A percentile compares a stretch with the other conserved stretches of the same genome.
Conservation (phyloP, 163 green algal species). For the Dunaliella salina region DNA sequence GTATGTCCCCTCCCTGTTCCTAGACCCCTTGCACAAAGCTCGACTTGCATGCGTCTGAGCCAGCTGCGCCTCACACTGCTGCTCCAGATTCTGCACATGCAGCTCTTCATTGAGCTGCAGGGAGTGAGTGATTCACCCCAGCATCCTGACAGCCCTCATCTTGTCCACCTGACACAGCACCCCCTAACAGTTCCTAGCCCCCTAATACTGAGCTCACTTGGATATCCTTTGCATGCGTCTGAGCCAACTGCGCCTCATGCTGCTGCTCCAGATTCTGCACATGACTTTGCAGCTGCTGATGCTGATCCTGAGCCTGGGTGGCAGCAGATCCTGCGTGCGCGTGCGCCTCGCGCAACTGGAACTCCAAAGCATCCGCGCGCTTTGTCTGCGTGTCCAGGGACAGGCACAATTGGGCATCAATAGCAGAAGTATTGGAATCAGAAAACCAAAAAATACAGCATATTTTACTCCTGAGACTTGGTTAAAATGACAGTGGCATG, state of each 20-base stretch:
- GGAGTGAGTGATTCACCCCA: too few relatives aligned
- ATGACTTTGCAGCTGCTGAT: not conserved
- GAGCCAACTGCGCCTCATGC: not conserved
- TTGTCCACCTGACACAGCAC: too few relatives aligned
- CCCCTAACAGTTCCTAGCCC: too few relatives aligned
- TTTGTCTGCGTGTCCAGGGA: not conserved
- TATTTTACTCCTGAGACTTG: too few relatives aligned
- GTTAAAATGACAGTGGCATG: too few relatives aligned
- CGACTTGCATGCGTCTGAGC: not conserved
- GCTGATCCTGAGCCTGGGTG: not conserved
- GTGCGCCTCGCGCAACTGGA: not conserved
- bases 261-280: not conserved
- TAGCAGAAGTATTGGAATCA: too few relatives aligned
- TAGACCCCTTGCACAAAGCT: not conserved
- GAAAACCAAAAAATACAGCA: too few relatives aligned
- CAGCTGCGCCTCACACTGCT: not conserved
- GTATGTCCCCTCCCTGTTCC: too few relatives aligned
- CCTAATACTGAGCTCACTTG: not conserved
- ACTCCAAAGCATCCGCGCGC: not conserved
- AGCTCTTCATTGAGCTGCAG: too few relatives aligned
- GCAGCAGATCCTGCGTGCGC: not conserved
- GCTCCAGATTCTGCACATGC: not conserved
- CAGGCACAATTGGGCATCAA: too few relatives aligned
- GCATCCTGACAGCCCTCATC: too few relatives aligned
- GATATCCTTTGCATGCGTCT: not conserved